Conservation (phyloP, 495 filamentous ascomycete species). For the Penicillium canariense region DNA sequence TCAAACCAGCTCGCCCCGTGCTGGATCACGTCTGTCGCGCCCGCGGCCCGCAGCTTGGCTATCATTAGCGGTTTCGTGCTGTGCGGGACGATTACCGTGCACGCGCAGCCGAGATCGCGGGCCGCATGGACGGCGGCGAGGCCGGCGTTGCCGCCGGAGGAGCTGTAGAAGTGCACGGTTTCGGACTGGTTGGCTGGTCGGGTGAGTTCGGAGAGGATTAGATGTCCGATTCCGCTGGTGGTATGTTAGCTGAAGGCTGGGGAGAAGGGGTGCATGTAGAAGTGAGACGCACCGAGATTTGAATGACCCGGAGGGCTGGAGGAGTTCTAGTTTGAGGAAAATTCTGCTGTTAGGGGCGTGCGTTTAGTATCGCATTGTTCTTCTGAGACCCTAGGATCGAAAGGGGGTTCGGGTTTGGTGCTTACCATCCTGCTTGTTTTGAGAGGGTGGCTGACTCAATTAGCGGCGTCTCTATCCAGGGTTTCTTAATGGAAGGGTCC, state of each 20-base stretch:
- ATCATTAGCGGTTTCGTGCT: conserved; percentile 67
- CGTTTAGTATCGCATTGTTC: too few relatives aligned
- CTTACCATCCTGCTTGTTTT: conserved; percentile 66
- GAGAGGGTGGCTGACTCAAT: conserved; percentile 66
- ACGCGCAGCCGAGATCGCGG: conserved; percentile 53
- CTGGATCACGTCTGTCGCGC: conserved; percentile 68
- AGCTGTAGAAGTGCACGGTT: conserved; percentile 75
- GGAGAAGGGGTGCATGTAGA: not conserved
- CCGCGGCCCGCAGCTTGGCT: conserved; percentile 60
- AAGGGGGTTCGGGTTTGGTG: too few relatives aligned
- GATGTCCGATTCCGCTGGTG: conserved; percentile 70
- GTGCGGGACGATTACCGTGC: conserved; percentile 75
- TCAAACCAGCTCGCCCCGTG: conserved; percentile 71
- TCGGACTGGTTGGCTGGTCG: conserved; percentile 30
- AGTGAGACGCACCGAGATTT: conserved; percentile 67
- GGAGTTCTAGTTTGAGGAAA: conserved; percentile 86
- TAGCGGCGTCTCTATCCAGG: conserved; percentile 71
- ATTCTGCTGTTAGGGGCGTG: conserved; percentile 52
- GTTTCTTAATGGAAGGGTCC: conserved; percentile 28
- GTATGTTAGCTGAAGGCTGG: not conserved
- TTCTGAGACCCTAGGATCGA: too few relatives aligned
- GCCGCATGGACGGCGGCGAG: conserved; percentile 84
- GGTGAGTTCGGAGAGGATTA: conserved; percentile 56
- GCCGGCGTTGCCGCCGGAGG: conserved; percentile 85
- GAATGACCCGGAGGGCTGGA: conserved; percentile 89